Conservation (phyloP, 177 flowering plant genomes). For the Tripterygium wilfordii region DNA sequence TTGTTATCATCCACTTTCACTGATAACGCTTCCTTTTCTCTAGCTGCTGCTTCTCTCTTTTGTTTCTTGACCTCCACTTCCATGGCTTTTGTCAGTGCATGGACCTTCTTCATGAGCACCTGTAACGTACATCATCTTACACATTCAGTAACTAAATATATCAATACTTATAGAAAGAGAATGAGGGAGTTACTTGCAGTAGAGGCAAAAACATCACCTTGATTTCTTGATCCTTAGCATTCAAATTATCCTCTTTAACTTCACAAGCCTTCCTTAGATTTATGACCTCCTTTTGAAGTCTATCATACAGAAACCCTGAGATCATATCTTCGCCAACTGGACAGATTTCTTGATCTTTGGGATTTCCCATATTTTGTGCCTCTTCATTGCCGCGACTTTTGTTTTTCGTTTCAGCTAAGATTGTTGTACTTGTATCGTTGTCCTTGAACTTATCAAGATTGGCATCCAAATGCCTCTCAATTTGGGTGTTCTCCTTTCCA, state of each 20-base stretch:
- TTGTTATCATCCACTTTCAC: slow-evolving; percentile 34
- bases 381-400: slow-evolving; percentile 15
- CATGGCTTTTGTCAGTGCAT: slow-evolving; percentile 60
- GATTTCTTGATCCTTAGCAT: slow-evolving; percentile 73
- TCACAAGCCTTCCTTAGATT: slow-evolving; percentile 56
- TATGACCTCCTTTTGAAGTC: slow-evolving; percentile 79
- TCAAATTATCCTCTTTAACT: slow-evolving; percentile 48
- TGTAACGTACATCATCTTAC: slow-evolving; percentile 16
- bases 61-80: slow-evolving; percentile 66
- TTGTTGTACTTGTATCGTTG: slow-evolving; percentile 16
- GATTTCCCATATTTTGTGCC: slow-evolving; percentile 15
- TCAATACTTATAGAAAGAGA: slow-evolving; percentile 3
- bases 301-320: slow-evolving; percentile 84
- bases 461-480: slow-evolving; percentile 24
- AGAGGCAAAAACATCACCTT: slow-evolving; percentile 35
- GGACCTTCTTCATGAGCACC: slow-evolving; percentile 69
- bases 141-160: not conserved
- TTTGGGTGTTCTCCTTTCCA: slow-evolving; percentile 52
- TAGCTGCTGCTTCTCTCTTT: slow-evolving; percentile 65
- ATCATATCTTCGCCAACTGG: slow-evolving; percentile 47
- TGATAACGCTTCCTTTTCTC: slow-evolving; percentile 46
- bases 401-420: slow-evolving; percentile 20
- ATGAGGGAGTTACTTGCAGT: not conserved
- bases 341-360: too few relatives aligned
- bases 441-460: slow-evolving; percentile 13